Conservation (phyloP, 164 flowering plant genomes). For the Dillenia suffruticosa region DNA sequence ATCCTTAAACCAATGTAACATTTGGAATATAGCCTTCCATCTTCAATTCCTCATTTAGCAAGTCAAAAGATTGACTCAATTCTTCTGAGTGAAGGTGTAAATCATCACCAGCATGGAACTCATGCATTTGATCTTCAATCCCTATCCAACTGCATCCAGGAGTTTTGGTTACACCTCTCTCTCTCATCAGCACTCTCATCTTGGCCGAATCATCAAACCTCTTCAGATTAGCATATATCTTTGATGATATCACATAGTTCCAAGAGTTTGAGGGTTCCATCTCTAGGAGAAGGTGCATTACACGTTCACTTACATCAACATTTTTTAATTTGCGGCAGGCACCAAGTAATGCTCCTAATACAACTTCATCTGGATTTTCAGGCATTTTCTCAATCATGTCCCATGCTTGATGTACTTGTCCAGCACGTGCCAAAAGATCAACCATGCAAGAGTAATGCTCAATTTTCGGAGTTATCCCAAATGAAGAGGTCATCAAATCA, state of each 20-base stretch:
- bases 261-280: conserved; percentile 59
- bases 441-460: conserved; percentile 74
- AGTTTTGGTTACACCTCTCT: conserved; percentile 50
- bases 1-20: conserved; percentile 2
- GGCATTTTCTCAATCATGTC: conserved; percentile 57
- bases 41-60: conserved; percentile 39
- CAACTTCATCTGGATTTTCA: conserved; percentile 58
- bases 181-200: conserved; percentile 59
- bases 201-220: conserved; percentile 66
- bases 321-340: conserved; percentile 52
- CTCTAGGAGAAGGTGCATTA: conserved; percentile 40
- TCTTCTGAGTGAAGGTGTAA: conserved; percentile 13
- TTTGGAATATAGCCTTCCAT: conserved; percentile 32
- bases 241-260: conserved; percentile 61
- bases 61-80: conserved; percentile 12
- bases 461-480: conserved; percentile 54
- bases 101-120: conserved; percentile 48
- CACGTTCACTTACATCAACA: conserved; percentile 43
- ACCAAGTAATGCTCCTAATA: conserved; percentile 62
- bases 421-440: conserved; percentile 76
- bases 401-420: conserved; percentile 60
- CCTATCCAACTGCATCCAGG: conserved; percentile 78
- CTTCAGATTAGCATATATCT: conserved; percentile 48
- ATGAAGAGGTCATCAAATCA: conserved; percentile 33
- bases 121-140: conserved; percentile 29